Evolutionary conservation across 2,329 filamentous ascomycete species (phyloP).

Genomic region (Monosporascus sp.): DNA sequence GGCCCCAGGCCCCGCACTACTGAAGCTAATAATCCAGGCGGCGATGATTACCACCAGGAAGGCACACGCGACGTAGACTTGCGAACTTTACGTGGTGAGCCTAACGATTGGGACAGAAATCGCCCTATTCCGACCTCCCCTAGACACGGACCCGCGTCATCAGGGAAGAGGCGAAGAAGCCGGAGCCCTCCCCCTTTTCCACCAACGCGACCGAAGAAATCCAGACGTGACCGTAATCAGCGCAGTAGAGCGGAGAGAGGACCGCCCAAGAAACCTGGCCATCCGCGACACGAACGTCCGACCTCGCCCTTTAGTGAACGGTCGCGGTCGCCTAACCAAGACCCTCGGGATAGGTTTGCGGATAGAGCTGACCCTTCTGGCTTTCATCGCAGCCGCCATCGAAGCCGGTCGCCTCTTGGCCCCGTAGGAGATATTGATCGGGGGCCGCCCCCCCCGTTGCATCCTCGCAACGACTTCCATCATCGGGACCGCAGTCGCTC

Average conservation of each 20-base stretch:
- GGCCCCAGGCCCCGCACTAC: constrained; percentile 24
- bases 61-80: constrained; percentile 13
- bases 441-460: constrained; percentile 10
- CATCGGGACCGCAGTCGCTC: constrained; percentile 22
- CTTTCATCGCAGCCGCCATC: constrained; percentile 15
- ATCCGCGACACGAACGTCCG: constrained; percentile 11
- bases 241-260: constrained; percentile 22
- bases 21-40: constrained; percentile 31
- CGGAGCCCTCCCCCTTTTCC: constrained; percentile 34
- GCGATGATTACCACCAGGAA: constrained; percentile 30
- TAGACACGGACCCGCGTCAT: constrained; percentile 27
- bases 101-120: constrained; percentile 19
- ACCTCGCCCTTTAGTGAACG: constrained; percentile 19
- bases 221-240: constrained; percentile 31
- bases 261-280: constrained; percentile 14
- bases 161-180: constrained; percentile 37
- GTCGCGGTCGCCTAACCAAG: constrained; percentile 22
- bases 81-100: constrained; percentile 14
- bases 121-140: constrained; percentile 26
- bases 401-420: constrained; percentile 21
- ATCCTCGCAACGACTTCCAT: constrained; percentile 15
- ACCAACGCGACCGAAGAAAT: constrained; percentile 36
- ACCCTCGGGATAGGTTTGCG: constrained; percentile 15
- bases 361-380: constrained; percentile 19
- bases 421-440: constrained; percentile 16